Evolutionary conservation across 352 stramenopile species (phyloP).

Genomic region (Pythium phragmiticola): DNA sequence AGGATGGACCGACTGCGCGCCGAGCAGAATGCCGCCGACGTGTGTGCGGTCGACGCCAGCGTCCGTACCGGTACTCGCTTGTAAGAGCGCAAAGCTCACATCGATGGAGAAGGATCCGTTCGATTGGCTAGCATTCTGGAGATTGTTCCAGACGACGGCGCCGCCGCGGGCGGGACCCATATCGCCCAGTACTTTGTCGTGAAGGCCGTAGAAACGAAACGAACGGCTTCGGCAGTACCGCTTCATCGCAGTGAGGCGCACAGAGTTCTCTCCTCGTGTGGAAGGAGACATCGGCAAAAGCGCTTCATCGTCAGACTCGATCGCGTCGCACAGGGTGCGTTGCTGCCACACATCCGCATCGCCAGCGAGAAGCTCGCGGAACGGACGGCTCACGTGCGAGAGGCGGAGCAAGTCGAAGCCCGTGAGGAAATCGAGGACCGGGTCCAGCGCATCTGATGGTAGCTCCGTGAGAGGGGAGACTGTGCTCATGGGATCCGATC

Average conservation of each 20-base stretch:
- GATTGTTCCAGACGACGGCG: neutral
- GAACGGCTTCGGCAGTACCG: neutral
- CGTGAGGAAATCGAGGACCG: neutral
- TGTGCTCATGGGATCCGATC: no score
- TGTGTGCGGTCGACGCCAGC: no score
- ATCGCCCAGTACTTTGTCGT: neutral
- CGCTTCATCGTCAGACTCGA: neutral
- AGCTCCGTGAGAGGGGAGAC: no score
- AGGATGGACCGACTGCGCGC: constrained; percentile 30
- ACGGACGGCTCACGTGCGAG: neutral
- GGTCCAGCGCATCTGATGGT: no score
- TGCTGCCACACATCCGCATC: neutral
- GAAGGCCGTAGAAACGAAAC: neutral
- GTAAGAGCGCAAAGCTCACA: neutral
- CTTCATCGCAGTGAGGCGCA: no score
- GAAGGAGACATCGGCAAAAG: neutral
- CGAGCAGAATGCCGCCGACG: constrained; percentile 36
- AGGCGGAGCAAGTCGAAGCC: constrained; percentile 6
- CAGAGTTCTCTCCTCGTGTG: neutral
- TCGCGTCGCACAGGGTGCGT: neutral
- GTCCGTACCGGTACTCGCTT: no score
- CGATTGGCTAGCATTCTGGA: neutral
- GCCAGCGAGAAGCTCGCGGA: neutral
- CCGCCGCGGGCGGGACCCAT: neutral
- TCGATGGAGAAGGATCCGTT: neutral